phyloP scores from a whole-genome alignment of 345 rosid species.

The Eucalyptus microcorys region DNA sequence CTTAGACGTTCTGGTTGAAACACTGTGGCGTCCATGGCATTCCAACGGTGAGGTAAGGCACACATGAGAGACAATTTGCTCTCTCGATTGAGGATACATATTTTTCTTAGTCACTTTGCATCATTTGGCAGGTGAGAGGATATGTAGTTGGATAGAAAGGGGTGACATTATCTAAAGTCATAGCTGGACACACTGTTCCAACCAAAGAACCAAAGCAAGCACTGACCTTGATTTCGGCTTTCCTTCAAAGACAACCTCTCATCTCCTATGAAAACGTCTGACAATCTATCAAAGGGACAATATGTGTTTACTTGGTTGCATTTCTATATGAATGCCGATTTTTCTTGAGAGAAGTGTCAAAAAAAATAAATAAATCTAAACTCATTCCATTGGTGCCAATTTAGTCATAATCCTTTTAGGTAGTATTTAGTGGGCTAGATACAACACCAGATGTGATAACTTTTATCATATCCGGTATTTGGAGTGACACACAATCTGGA shows the following conservation, averaged over 20 bases:
- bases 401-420: too few species aligned
- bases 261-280: not conserved
- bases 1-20: slow-evolving; percentile 2
- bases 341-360: too few species aligned
- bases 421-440: too few species aligned
- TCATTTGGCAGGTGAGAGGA: slow-evolving; percentile 25
- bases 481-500: too few species aligned
- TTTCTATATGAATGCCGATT: too few species aligned
- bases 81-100: not conserved
- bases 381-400: too few species aligned
- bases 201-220: too few species aligned
- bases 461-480: too few species aligned
- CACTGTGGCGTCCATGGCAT: slow-evolving; percentile 33
- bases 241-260: slow-evolving; percentile 19
- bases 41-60: slow-evolving; percentile 9
- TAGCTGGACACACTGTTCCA: too few species aligned
- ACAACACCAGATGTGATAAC: too few species aligned
- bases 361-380: too few species aligned
- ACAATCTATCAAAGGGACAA: not conserved
- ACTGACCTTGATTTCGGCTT: slow-evolving; percentile 10
- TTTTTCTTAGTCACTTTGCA: not conserved
- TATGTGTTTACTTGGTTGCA: not conserved
- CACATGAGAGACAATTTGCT: not conserved
- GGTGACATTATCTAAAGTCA: slow-evolving; percentile 2
- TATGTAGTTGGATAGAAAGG: slow-evolving; percentile 23